Percentiles rank a stretch among this genome's conserved stretches.
These are phyloP conservation scores for Podospora comata DNA, from an alignment of 495 filamentous ascomycete species.

Conservation along the genomic window DNA sequence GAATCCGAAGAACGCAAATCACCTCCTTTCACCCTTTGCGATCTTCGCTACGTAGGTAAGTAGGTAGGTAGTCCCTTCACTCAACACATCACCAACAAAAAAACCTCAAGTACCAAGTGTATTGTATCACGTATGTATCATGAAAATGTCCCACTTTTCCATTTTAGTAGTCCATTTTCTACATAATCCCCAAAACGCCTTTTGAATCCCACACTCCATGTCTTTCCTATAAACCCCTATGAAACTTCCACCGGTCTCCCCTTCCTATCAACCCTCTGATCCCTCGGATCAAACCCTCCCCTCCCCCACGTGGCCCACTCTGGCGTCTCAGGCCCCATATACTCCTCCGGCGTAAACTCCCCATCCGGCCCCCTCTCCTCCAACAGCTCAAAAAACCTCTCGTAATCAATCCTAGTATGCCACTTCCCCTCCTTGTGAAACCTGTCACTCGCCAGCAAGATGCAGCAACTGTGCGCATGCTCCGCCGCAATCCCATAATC, in stretches of 20 bases:
- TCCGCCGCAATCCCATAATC: slow-evolving; percentile 90
- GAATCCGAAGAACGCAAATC: too few relatives aligned
- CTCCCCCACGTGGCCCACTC: slow-evolving; percentile 95
- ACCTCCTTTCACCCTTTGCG: too few relatives aligned
- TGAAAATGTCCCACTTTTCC: not conserved
- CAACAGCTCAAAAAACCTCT: slow-evolving; percentile 79
- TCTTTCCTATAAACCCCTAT: slow-evolving; percentile 3
- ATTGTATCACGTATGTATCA: not conserved
- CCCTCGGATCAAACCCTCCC: slow-evolving; percentile 88
- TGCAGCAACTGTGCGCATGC: slow-evolving; percentile 91
- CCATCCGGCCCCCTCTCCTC: slow-evolving; percentile 62
- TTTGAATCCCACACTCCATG: too few relatives aligned
- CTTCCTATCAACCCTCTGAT: slow-evolving; percentile 79
- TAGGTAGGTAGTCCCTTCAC: too few relatives aligned
- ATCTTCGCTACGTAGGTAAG: too few relatives aligned
- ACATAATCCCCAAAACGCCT: not conserved
- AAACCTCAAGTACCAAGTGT: too few relatives aligned
- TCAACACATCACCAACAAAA: too few relatives aligned
- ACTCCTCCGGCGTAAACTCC: slow-evolving; percentile 83
- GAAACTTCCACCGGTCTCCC: slow-evolving; percentile 50
- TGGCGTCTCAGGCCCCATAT: slow-evolving; percentile 75
- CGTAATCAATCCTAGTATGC: slow-evolving; percentile 90
- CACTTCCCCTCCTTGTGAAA: slow-evolving; percentile 73
- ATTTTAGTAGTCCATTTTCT: not conserved
- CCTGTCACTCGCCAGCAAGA: slow-evolving; percentile 72